Evolutionary conservation across 169 alveolate species (phyloP), one percentile per base, ranked within the genome.

Genomic region (Cryptosporidium meleagridis): DNA sequence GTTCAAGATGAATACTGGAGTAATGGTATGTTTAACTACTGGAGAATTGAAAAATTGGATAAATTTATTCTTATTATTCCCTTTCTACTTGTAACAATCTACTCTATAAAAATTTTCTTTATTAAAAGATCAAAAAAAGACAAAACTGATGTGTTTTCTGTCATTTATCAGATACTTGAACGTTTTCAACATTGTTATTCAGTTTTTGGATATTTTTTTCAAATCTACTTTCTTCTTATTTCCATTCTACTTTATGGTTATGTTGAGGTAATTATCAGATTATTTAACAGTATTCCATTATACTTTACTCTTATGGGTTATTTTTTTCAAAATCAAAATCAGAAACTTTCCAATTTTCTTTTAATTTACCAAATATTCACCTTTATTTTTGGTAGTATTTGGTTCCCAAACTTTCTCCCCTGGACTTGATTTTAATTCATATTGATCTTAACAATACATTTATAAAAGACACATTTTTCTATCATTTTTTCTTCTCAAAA

Each of bases 361-460:
- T 51, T 75, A 16, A 18, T 55, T n/a, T 75, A 53, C 58, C 86
- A 75, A 55, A 75, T 75, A 58, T 75, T 75, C 39, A 53, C 86
- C 62, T 75, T 75, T 53, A 75, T 75, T 21, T 75, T 75, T n/a
- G 86, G 86, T 10, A 75, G 52, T 14, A 75, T 75, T 33, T 75
- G 86, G 86, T 75, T 75, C 2, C 86, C 86, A 8, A 75, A 75
- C 59, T 75, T 75, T 39, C 71, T 75, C 21, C 86, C 86, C 3
- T 75, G 86, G 86, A 75, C 86, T 12, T 75, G 21, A 35, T 21
- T 12, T 21, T 39, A n/a, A 2, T 33, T 8, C 10, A 39, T 14
- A 26, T 2, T n/a, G 0, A 21, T 21, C 5, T 37, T 9, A 29
- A 55, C 12, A 48, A 48, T 14, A 14, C 55, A 48, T 48, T 2